Base-by-base conservation (phyloP, 2,329 filamentous ascomycete species). In the Phialophora chinensis region DNA sequence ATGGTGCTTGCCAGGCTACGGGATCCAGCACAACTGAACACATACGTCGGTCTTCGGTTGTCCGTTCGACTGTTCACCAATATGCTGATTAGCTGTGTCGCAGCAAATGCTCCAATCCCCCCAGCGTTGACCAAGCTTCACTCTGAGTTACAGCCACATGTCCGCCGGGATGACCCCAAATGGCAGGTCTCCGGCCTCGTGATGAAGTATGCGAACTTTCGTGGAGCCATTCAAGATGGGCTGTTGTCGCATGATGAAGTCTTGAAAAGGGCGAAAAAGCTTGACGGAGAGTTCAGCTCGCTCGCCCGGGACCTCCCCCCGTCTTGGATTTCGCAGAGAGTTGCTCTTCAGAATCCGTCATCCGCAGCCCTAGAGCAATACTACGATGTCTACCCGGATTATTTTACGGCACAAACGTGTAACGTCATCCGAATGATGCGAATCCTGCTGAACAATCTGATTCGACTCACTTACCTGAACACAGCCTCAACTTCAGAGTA, bases 101-200 rank as follows among this genome's bases (percentile, higher is more conserved):
- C 70, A 4, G 72, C 69, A 2, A 65, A 71, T 23, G 52, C 60
- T 17, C 65, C 67, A 17, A 82, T 86, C 1, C 60, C 69, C 0
- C 67, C 75, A 2, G 84, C 83, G 0, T 75, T 87, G 1, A 63
- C 74, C 1, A 72, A 71, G 0, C 74, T 87, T 0, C 74, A 78
- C 11, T 72, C 76, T 0, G 71, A 76, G 54, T 60, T 73, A 4
- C 69, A 72, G 31, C 67, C 67, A 2, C 73, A 69, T 59, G 20
- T 77, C 12, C 65, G 75, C 29, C 67, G 63, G 6, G 54, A 66
- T 1, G 71, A 76, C 64, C 75, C 75, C 0, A 77, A 77, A 62
- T 79, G 75, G 74, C 71, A 60, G 55, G 59, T 77, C 0, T 74
- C 70, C 7, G 72, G 72, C 0, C 55, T 77, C 17, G 71, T 73